These are phyloP conservation scores for Neotropicomus parvogracilis DNA, from an alignment of 1,284 basidiomycete species.

Conservation along the genomic window DNA sequence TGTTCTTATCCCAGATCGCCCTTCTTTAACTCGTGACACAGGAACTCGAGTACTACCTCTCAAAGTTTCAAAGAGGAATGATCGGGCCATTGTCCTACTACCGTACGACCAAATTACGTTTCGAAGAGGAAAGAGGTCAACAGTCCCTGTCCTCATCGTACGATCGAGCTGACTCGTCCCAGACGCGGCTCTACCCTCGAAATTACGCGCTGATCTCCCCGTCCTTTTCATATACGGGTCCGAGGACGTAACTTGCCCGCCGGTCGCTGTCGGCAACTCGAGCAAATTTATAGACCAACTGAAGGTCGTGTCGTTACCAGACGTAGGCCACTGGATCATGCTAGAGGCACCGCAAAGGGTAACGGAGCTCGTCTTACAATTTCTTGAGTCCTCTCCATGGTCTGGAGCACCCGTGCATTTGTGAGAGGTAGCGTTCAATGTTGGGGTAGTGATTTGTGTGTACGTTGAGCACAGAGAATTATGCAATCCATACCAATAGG, in stretches of 20 bases:
- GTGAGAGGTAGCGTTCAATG: no score
- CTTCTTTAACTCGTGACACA: constrained; percentile 23
- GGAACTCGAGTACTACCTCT: constrained; percentile 52
- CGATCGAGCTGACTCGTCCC: constrained; percentile 1
- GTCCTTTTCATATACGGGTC: constrained; percentile 62
- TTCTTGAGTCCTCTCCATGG: constrained; percentile 36
- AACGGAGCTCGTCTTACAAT: constrained; percentile 43
- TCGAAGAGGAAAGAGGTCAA: constrained; percentile 61
- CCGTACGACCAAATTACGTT: constrained; percentile 51
- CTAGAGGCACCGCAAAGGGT: constrained; percentile 53
- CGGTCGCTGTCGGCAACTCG: constrained; percentile 38
- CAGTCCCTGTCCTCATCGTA: neutral
- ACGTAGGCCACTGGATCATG: constrained; percentile 67
- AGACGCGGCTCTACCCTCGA: constrained; percentile 39
- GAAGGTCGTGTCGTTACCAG: constrained; percentile 48
- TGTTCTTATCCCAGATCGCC: neutral
- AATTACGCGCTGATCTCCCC: constrained; percentile 46
- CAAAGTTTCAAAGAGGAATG: constrained; percentile 51
- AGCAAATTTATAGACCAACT: constrained; percentile 47
- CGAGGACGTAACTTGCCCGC: constrained; percentile 43
- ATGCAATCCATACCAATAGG: no score
- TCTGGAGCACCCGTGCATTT: neutral
- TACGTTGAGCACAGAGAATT: no score
- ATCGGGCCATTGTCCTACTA: constrained; percentile 69
- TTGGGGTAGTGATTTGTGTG: no score